Evolutionary conservation across 768 basidiomycete genomes (phyloP), one percentile per base, ranked within the genome.

Genomic region (Flagelloscypha sp.): DNA sequence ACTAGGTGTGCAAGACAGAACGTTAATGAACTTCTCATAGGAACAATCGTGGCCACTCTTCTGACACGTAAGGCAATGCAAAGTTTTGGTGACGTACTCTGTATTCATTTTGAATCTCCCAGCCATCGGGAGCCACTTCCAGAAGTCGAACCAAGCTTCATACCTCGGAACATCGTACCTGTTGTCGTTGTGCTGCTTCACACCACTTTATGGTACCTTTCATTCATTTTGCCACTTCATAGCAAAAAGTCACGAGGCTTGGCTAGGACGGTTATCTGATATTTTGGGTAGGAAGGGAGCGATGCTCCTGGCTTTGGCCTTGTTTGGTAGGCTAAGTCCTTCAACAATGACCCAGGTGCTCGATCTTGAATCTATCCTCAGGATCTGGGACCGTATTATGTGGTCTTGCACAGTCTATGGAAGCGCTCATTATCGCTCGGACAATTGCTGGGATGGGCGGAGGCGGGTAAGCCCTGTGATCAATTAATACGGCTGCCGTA

Each of bases 361-460:
- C n/a, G n/a, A n/a, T n/a, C n/a, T n/a, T 32, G 39, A 43, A 25
- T 43, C 33, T 10, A 37, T 34, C 47, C 40, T 48, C 42, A 70
- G 68, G 68, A 8, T 47, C 59, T 28, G 80, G 82, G 7, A 84
- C 80, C 0, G 55, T 74, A 15, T 50, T 73, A 3, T 84, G 82
- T 45, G 81, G 76, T 1, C 45, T 81, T 5, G 78, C 81, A 7
- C 69, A 70, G 4, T 70, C 64, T 4, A 83, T 84, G 80, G 61
- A 67, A 36, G 49, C 57, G 4, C 58, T 83, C 27, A 76, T 83
- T 40, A 59, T 63, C 2, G 75, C 68, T 24, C 61, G 82, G 9
- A 68, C 75, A 0, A 49, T 84, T 34, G 80, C 80, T 8, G 80
- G 80, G n/a, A 72, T 75, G 62, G 80, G 75, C 24, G 77, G 79